Evolutionary conservation across 352 stramenopile genomes (phyloP), one percentile per base, ranked within the genome.

Genomic region (Pythium phragmitis): DNA sequence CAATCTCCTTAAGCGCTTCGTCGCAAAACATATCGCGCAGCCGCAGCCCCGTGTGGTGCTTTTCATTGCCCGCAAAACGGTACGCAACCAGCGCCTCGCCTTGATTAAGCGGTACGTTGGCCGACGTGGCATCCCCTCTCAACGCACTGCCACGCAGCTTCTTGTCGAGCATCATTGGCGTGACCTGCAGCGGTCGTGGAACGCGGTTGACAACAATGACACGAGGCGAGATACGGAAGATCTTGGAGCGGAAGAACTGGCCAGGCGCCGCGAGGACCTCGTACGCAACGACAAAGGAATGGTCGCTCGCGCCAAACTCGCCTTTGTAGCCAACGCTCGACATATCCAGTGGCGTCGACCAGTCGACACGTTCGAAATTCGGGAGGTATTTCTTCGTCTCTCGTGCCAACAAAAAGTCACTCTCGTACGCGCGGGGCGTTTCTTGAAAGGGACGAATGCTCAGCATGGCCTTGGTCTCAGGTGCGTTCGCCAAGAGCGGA

Each of bases 161-260:
- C 60, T 96, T 95, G 62, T 92, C 79, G n/a, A 96, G 39, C 37
- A 88, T 75, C 47, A 96, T 57, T 0, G 86, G 86, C 8, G 80
- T 89, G 30, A 94, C 64, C 50, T 96, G 80, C 23, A 96, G 55
- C 17, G 73, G 59, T 21, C 86, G 77, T 4, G 75, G 70, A 1
- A 94, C 79, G 37, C 71, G 70, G 47, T 88, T 95, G 42, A 89
- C 58, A 14, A 96, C 60, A 33, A 95, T 73, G 60, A 84, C 94
- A 7, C 87, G 81, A 13, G 87, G 87, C 16, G 85, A 88, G 42
- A 96, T 77, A 2, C 88, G 71, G 30, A 94, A 66, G 42, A 96
- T 88, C 70, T 93, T 94, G 9, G 87, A 89, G 6, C 84, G 73
- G 64, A 85, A 89, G 51, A 95, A 96, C 60, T 94, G 87, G 0